Evolutionary conservation across 331 rosid genomes (phyloP).

Genomic region (Rhamnella rubrinervis): DNA sequence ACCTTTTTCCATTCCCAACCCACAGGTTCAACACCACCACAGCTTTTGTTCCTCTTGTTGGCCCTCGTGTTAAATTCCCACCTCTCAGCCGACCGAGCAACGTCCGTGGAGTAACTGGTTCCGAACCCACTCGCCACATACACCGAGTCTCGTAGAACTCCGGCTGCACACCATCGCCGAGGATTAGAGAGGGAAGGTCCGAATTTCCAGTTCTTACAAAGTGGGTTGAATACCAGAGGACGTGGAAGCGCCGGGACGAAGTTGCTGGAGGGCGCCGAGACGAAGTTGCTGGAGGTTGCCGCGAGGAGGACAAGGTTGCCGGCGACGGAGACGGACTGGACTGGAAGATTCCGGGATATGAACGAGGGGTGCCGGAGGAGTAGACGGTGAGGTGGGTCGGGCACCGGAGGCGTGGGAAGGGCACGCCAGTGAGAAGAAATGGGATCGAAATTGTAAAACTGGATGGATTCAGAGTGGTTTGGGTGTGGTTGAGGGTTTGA

Average conservation of each 20-base stretch:
- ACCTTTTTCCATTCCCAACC: slow-evolving; percentile 47
- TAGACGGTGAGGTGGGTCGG: slow-evolving; percentile 38
- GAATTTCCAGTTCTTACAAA: slow-evolving; percentile 31
- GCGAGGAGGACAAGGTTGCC: slow-evolving; percentile 65
- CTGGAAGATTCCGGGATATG: slow-evolving; percentile 62
- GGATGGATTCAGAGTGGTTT: slow-evolving; percentile 18
- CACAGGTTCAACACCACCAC: too few relatives aligned
- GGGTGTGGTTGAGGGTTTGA: not conserved
- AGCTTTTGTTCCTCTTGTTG: too few relatives aligned
- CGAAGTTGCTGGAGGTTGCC: slow-evolving; percentile 52
- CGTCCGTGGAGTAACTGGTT: slow-evolving; percentile 47
- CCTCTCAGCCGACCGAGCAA: slow-evolving; percentile 48
- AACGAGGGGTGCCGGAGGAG: slow-evolving; percentile 79
- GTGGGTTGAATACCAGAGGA: slow-evolving; percentile 63
- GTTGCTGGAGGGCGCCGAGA: slow-evolving; percentile 52
- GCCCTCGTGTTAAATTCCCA: slow-evolving; percentile 33
- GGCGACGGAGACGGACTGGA: slow-evolving; percentile 56
- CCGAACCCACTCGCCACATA: slow-evolving; percentile 89
- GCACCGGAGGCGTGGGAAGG: slow-evolving; percentile 48
- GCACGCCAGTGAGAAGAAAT: slow-evolving; percentile 45
- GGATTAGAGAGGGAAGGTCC: slow-evolving; percentile 55
- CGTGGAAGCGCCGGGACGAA: slow-evolving; percentile 57
- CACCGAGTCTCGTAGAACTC: slow-evolving; percentile 24
- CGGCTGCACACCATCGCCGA: slow-evolving; percentile 85
- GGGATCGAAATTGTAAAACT: slow-evolving; percentile 58